Conservation (phyloP, 108 stramenopile genomes). For the Cyclotella sp. region DNA sequence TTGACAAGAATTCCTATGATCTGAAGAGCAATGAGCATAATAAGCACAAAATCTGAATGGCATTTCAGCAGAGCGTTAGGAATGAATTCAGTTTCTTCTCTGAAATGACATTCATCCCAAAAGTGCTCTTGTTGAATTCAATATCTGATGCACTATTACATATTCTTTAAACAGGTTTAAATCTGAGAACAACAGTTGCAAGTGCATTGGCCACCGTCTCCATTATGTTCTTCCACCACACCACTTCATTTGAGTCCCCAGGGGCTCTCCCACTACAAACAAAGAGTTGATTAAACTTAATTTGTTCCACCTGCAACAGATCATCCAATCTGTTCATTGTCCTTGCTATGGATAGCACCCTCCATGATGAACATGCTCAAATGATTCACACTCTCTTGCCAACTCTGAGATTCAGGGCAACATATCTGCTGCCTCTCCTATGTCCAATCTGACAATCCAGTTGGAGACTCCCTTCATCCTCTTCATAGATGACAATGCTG, state of each 20-base stretch:
- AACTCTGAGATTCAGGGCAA: too few species aligned
- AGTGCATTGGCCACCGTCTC: slow-evolving; percentile 76
- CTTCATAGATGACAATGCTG: too few species aligned
- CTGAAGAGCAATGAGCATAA: slow-evolving; percentile 92
- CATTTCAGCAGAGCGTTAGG: slow-evolving; percentile 86
- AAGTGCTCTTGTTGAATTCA: slow-evolving; percentile 63
- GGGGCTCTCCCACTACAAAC: too few species aligned
- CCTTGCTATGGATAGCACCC: too few species aligned
- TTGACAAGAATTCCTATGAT: slow-evolving; percentile 86
- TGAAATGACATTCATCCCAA: slow-evolving; percentile 77
- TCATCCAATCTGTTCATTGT: too few species aligned
- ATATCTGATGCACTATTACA: slow-evolving; percentile 57
- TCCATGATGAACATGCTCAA: too few species aligned
- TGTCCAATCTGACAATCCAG: too few species aligned
- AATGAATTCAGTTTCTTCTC: slow-evolving; percentile 80
- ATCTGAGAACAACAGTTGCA: slow-evolving; percentile 66
- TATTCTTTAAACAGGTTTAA: slow-evolving; percentile 72
- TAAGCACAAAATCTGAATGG: slow-evolving; percentile 94
- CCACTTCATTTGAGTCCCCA: slow-evolving; percentile 39
- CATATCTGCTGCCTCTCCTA: too few species aligned
- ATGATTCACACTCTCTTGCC: too few species aligned
- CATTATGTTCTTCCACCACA: slow-evolving; percentile 54
- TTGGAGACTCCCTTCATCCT: too few species aligned
- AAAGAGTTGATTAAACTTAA: too few species aligned
- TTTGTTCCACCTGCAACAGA: too few species aligned